A percentile compares a stretch with the other conserved stretches of the same genome.
Conservation (phyloP, 2,329 filamentous ascomycete genomes). For the Hymenoscyphus fructigenus region DNA sequence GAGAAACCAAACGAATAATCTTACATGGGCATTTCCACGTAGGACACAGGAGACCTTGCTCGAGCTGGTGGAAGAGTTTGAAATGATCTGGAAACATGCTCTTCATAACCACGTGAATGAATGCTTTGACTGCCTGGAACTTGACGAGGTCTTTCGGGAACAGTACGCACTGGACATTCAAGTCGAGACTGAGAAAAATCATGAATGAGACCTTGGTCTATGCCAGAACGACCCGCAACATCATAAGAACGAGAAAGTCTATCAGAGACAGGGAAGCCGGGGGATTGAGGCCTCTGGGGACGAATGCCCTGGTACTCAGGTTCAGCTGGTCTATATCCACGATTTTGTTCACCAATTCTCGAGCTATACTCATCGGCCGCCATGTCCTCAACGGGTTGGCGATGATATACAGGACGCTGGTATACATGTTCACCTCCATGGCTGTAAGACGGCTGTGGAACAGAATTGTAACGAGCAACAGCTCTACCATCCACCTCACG, state of each 20-base stretch:
- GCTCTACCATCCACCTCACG: constrained; percentile 14
- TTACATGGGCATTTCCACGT: constrained; percentile 32
- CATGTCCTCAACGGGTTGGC: constrained; percentile 11
- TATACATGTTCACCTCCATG: constrained; percentile 17
- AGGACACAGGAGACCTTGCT: constrained; percentile 30
- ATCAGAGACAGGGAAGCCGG: constrained; percentile 23
- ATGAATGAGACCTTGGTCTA: constrained; percentile 32
- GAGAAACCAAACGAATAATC: constrained; percentile 15
- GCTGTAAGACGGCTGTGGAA: constrained; percentile 17
- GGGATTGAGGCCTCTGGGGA: constrained; percentile 21
- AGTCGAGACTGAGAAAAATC: constrained; percentile 35
- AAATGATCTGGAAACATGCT: constrained; percentile 25
- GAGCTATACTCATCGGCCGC: constrained; percentile 12
- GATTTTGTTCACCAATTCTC: constrained; percentile 22
- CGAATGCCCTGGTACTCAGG: constrained; percentile 20
- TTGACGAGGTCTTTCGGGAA: constrained; percentile 26
- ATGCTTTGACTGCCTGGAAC: constrained; percentile 18
- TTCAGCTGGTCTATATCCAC: constrained; percentile 21
- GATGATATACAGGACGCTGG: constrained; percentile 17
- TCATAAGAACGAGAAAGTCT: constrained; percentile 29
- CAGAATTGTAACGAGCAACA: constrained; percentile 18
- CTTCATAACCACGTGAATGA: constrained; percentile 20
- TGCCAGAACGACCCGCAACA: constrained; percentile 20
- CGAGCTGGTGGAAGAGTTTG: constrained; percentile 17
- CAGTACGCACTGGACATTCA: constrained; percentile 24